Evolutionary conservation across 139 green algal genomes (phyloP).

Genomic region (Chlamydomonas incerta): DNA sequence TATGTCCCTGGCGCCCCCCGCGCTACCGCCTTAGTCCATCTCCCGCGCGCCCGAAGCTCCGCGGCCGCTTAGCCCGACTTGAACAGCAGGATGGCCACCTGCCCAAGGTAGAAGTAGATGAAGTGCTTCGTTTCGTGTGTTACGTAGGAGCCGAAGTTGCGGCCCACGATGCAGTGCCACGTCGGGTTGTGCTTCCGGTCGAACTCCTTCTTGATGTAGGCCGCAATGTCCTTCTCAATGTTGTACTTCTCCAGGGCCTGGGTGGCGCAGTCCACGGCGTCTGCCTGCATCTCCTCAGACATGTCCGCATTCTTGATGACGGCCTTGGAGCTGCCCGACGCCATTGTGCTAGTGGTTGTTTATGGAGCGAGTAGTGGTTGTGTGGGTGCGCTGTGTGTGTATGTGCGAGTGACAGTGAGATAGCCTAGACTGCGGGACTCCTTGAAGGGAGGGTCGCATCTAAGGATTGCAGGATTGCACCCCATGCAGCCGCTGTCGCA

Average conservation of each 20-base stretch:
- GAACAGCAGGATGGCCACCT: constrained; percentile 94
- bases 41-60: not conserved
- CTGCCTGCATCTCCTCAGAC: constrained; percentile 95
- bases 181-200: constrained; percentile 98
- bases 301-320: constrained; percentile 98
- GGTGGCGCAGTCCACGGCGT: constrained; percentile 90
- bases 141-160: constrained; percentile 98
- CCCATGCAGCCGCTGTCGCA: too few species aligned
- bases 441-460: too few species aligned
- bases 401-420: not conserved
- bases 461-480: too few species aligned
- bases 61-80: constrained; percentile 88
- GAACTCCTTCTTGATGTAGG: constrained; percentile 99
- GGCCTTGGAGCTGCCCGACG: constrained; percentile 59
- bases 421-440: too few species aligned
- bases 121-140: constrained; percentile 99
- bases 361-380: not conserved
- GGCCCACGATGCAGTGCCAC: constrained; percentile 98
- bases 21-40: too few species aligned
- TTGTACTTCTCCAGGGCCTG: constrained; percentile 96
- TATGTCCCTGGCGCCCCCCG: too few species aligned
- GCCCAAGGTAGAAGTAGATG: constrained; percentile 97
- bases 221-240: constrained; percentile 99
- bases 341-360: not conserved
- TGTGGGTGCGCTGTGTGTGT: not conserved